These are phyloP conservation scores for Blastocystis hominis DNA, from an alignment of 352 stramenopile genomes.

Conservation along the genomic window DNA sequence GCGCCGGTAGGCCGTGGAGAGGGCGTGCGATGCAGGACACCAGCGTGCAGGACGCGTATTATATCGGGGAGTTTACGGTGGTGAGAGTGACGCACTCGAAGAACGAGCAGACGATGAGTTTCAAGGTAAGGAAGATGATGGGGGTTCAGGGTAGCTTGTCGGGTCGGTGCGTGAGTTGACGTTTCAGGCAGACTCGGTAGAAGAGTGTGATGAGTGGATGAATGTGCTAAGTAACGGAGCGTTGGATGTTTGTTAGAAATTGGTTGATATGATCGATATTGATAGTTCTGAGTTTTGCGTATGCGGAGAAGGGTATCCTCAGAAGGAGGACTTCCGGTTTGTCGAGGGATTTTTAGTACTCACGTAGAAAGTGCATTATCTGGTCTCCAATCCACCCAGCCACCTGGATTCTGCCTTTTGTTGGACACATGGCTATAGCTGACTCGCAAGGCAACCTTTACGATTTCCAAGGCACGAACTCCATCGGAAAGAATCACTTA, in stretches of 20 bases:
- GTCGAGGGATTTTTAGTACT: not conserved
- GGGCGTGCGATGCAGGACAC: not conserved
- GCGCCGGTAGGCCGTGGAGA: not conserved
- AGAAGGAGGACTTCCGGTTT: constrained; percentile 9
- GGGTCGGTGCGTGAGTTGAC: constrained; percentile 21
- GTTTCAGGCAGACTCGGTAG: constrained; percentile 15
- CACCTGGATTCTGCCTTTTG: constrained; percentile 1
- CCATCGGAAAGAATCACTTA: constrained; percentile 47
- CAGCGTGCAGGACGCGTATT: constrained; percentile 8
- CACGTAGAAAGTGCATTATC: constrained; percentile 7
- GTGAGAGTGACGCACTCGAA: not conserved
- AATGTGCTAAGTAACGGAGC: constrained; percentile 22
- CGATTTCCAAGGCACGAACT: constrained; percentile 36
- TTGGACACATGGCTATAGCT: constrained; percentile 34
- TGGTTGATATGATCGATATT: not conserved
- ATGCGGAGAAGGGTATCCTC: not conserved
- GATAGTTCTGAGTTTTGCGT: not conserved
- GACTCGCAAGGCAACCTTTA: constrained; percentile 48
- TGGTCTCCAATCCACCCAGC: constrained; percentile 34
- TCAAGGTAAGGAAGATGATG: not conserved
- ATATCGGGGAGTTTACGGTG: not conserved
- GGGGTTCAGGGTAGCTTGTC: not conserved
- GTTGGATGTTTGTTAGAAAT: not conserved
- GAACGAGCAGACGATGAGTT: not conserved
- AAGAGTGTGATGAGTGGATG: constrained; percentile 43